Percentiles rank a stretch among this genome's conserved stretches.
Evolutionary conservation across 345 rosid genomes (phyloP).

Genomic region (Bretschneidera sinensis): DNA sequence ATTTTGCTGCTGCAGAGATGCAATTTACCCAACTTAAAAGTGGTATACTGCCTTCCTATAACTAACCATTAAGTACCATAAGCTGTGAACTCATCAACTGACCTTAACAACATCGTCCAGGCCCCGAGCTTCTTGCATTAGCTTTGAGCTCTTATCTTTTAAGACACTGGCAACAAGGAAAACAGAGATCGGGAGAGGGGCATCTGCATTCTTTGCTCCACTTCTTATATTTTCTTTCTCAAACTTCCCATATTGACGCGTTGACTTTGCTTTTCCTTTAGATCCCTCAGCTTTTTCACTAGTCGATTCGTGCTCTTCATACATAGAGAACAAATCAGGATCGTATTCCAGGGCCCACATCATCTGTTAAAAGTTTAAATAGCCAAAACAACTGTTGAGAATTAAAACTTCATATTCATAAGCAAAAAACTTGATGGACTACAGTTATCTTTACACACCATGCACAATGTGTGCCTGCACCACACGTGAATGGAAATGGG

Average conservation of each 20-base stretch:
- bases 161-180: slow-evolving; percentile 97
- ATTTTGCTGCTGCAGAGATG: not conserved
- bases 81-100: not conserved
- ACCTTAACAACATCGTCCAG: slow-evolving; percentile 96
- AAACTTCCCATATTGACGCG: slow-evolving; percentile 71
- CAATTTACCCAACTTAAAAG: not conserved
- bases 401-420: slow-evolving; percentile 1
- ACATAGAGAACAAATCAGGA: slow-evolving; percentile 67
- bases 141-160: slow-evolving; percentile 87
- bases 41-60: not conserved
- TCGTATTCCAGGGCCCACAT: slow-evolving; percentile 99
- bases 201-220: slow-evolving; percentile 44
- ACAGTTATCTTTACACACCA: too few species aligned
- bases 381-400: slow-evolving; percentile 3
- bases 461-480: not conserved
- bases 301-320: slow-evolving; percentile 55
- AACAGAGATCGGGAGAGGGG: slow-evolving; percentile 84
- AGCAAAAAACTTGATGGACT: not conserved
- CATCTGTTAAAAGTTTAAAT: slow-evolving; percentile 54
- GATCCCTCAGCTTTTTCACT: slow-evolving; percentile 46
- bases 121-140: slow-evolving; percentile 83
- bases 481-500: not conserved
- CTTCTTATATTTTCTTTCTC: slow-evolving; percentile 85
- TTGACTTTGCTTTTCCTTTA: slow-evolving; percentile 56
- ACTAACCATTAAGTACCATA: not conserved